A percentile compares a stretch with the other conserved stretches of the same genome.
These are phyloP conservation scores for Scytalidium lignicola DNA, from an alignment of 2,329 filamentous ascomycete species.

Conservation along the genomic window DNA sequence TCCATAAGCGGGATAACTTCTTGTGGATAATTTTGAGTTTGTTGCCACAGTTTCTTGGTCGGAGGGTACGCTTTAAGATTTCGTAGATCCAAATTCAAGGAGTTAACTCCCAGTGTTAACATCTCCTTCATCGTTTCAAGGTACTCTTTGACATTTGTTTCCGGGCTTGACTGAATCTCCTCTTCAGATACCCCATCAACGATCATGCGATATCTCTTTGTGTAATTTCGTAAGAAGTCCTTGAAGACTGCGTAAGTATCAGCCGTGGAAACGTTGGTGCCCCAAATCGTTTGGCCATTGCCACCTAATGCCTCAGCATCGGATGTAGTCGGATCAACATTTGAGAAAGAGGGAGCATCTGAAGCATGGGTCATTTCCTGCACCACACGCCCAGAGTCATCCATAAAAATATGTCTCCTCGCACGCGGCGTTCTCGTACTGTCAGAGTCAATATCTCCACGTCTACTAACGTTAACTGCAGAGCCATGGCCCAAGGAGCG, in stretches of 20 bases:
- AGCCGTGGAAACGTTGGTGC: constrained; percentile 90
- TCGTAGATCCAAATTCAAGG: constrained; percentile 80
- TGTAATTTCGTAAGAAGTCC: constrained; percentile 88
- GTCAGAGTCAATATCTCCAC: constrained; percentile 86
- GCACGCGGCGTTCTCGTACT: constrained; percentile 50
- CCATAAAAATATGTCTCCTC: constrained; percentile 48
- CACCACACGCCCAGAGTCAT: constrained; percentile 53
- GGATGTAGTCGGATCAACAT: constrained; percentile 75
- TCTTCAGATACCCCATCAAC: constrained; percentile 76
- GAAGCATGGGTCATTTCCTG: constrained; percentile 49
- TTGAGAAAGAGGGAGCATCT: constrained; percentile 56
- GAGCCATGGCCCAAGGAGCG: constrained; percentile 46
- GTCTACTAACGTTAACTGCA: constrained; percentile 53
- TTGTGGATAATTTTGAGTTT: constrained; percentile 87
- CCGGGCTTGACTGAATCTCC: constrained; percentile 63
- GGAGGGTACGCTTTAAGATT: constrained; percentile 91
- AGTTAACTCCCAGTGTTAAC: constrained; percentile 77
- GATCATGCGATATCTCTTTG: constrained; percentile 90
- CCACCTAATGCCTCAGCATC: constrained; percentile 87
- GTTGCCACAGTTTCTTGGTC: constrained; percentile 91
- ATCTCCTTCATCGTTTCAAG: constrained; percentile 83
- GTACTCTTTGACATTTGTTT: constrained; percentile 76
- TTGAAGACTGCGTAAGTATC: constrained; percentile 86
- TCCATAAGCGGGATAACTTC: constrained; percentile 98
- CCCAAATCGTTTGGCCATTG: constrained; percentile 83